Evolutionary conservation across 208 protist genomes (phyloP), one percentile per base, ranked within the genome.

Genomic region (Leishmania gerbilli): DNA sequence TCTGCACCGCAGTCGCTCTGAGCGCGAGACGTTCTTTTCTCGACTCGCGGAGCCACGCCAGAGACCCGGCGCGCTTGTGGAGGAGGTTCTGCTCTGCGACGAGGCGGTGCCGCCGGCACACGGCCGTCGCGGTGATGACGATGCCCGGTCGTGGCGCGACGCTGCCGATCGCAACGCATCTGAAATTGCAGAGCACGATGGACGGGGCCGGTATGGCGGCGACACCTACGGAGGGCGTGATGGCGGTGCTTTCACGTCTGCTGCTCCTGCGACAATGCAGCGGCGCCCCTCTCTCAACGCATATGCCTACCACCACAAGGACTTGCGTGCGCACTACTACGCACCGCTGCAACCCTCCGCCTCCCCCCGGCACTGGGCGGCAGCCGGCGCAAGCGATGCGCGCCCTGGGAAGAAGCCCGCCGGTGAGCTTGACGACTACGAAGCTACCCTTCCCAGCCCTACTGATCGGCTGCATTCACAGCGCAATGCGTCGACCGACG

Each of bases 41-140:
- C 87, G 86, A 2, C 83, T 93, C 34, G 90, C 90, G 2, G 77
- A 84, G 64, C 88, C 90, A 51, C 86, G 86, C 3, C 55, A 85
- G 64, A 79, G 82, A n/a, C 79, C 69, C 2, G 81, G 68, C 40
- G 55, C 79, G 51, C 76, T 76, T 37, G 51, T 85, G 65, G 81
- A 85, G 68, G 81, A 88, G 51, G 81, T 81, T 40, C 27, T 82
- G 8, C 15, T 83, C 3, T 85, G 71, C 55, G 79, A 67, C 40
- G 74, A 42, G 51, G 24, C 56, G 51, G 49, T 55, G 21, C 27
- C 24, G 19, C 24, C 27, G 3, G 69, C 42, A 45, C 69, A 55
- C 42, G 5, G 37, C 9, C 68, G 42, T 24, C 68, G 42, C 27
- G 68, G 68, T 34, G 42, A 37, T 37, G 60, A 37, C n/a, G 13